phyloP scores from a whole-genome alignment of 2,329 filamentous ascomycete species.

The Xylariaceae sp. region DNA sequence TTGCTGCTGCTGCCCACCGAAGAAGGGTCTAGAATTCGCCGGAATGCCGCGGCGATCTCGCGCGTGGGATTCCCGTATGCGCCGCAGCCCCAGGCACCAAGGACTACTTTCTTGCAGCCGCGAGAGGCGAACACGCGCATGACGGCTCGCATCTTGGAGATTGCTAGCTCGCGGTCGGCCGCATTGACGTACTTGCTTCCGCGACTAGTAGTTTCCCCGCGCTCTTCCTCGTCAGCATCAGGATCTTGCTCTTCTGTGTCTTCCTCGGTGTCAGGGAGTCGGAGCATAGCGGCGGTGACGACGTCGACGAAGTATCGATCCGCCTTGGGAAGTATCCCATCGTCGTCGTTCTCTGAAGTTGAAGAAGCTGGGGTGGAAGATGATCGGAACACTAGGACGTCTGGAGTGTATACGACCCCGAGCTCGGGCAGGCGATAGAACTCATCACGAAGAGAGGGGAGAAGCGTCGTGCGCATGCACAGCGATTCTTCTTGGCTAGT shows the following conservation, averaged over 20 bases:
- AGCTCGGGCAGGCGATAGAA: slow-evolving; percentile 59
- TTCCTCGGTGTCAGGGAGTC: slow-evolving; percentile 50
- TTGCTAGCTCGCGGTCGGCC: slow-evolving; percentile 47
- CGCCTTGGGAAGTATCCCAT: slow-evolving; percentile 37
- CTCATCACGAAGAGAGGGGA: slow-evolving; percentile 53
- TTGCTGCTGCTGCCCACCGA: neutral
- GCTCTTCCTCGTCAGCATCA: too few relatives aligned
- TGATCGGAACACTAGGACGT: slow-evolving; percentile 55
- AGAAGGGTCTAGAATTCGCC: slow-evolving; percentile 34
- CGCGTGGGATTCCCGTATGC: slow-evolving; percentile 59
- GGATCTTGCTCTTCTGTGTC: too few relatives aligned
- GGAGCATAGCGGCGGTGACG: slow-evolving; percentile 54
- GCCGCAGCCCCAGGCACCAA: slow-evolving; percentile 64
- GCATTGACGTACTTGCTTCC: slow-evolving; percentile 44
- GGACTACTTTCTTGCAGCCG: slow-evolving; percentile 46
- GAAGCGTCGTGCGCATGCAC: slow-evolving; percentile 57
- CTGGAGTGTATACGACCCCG: slow-evolving; percentile 52
- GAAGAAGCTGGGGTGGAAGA: neutral
- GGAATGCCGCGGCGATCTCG: slow-evolving; percentile 56
- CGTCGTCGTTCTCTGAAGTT: slow-evolving; percentile 30
- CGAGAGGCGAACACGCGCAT: slow-evolving; percentile 47
- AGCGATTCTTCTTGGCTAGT: slow-evolving; percentile 59
- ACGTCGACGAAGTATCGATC: slow-evolving; percentile 58
- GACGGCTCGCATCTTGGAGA: slow-evolving; percentile 55
- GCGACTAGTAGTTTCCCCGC: too few relatives aligned